Evolutionary conservation across 768 basidiomycete genomes (phyloP).

Genomic region (Leccinum ochraceum): DNA sequence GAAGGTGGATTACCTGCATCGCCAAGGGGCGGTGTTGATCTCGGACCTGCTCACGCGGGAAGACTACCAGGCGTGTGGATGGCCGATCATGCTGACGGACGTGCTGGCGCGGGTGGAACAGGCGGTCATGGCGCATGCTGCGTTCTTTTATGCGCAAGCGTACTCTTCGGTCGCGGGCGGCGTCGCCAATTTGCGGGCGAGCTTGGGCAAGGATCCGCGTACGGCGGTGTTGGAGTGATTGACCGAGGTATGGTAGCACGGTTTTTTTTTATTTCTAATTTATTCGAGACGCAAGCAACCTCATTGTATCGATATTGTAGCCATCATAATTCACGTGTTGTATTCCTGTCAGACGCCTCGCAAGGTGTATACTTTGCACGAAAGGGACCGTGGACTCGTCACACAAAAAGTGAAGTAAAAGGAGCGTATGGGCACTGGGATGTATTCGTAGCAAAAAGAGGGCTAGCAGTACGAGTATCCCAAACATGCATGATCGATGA

Average conservation of each 20-base stretch:
- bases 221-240: conserved; percentile 39
- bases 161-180: conserved; percentile 44
- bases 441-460: conserved; percentile 18
- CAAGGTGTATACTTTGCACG: too few species aligned
- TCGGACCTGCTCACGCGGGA: conserved; percentile 39
- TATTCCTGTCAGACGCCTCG: too few species aligned
- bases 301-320: neutral
- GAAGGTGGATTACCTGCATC: conserved; percentile 33
- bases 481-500: conserved; percentile 1
- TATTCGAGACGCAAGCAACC: neutral
- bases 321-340: neutral
- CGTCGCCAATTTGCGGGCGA: conserved; percentile 42
- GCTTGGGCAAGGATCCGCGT: conserved; percentile 41
- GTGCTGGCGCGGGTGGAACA: conserved; percentile 46
- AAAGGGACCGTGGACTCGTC: neutral
- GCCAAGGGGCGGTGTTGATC: conserved; percentile 41
- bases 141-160: conserved; percentile 44
- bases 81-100: conserved; percentile 45
- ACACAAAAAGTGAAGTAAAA: neutral
- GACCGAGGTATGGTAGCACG: neutral
- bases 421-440: neutral
- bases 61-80: conserved; percentile 40
- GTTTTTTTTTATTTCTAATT: neutral
- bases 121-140: conserved; percentile 35
- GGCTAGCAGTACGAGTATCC: conserved; percentile 12